These are phyloP conservation scores for Lodderomyces oxycetoniae DNA, from an alignment of 1,139 yeast species.

Conservation along the genomic window DNA sequence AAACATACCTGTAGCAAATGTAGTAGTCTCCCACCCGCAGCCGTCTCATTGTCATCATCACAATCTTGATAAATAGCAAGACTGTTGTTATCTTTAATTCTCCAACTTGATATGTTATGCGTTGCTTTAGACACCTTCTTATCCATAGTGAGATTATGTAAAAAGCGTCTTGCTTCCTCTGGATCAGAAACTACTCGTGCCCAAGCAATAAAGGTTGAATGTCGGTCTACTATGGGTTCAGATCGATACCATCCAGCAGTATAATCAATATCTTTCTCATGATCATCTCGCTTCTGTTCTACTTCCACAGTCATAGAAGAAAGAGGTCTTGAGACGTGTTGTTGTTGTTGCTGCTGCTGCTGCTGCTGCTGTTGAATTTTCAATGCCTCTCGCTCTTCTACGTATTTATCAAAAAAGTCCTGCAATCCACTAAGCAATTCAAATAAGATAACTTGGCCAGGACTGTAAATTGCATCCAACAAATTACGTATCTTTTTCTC, in stretches of 20 bases:
- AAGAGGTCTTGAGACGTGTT: slow-evolving; percentile 1
- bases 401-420: slow-evolving; percentile 39
- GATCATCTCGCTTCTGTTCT: slow-evolving; percentile 3
- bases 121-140: slow-evolving; percentile 61
- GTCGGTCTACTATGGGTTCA: slow-evolving; percentile 75
- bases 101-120: slow-evolving; percentile 85
- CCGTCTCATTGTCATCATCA: slow-evolving; percentile 97
- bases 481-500: slow-evolving; percentile 43
- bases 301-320: not conserved
- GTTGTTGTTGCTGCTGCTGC: not conserved
- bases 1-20: slow-evolving; percentile 64
- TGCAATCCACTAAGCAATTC: slow-evolving; percentile 70
- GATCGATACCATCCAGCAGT: slow-evolving; percentile 70
- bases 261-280: slow-evolving; percentile 30
- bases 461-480: slow-evolving; percentile 44
- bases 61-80: slow-evolving; percentile 71
- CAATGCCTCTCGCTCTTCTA: slow-evolving; percentile 16
- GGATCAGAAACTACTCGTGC: slow-evolving; percentile 58
- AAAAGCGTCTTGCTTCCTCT: slow-evolving; percentile 54
- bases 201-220: slow-evolving; percentile 80
- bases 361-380: slow-evolving; percentile 3
- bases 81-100: slow-evolving; percentile 50
- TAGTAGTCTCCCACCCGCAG: slow-evolving; percentile 86
- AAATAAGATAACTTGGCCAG: slow-evolving; percentile 72
- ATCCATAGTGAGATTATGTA: slow-evolving; percentile 56